phyloP scores from a whole-genome alignment of 805 yeast genomes.

The Yarrowia divulgata region DNA sequence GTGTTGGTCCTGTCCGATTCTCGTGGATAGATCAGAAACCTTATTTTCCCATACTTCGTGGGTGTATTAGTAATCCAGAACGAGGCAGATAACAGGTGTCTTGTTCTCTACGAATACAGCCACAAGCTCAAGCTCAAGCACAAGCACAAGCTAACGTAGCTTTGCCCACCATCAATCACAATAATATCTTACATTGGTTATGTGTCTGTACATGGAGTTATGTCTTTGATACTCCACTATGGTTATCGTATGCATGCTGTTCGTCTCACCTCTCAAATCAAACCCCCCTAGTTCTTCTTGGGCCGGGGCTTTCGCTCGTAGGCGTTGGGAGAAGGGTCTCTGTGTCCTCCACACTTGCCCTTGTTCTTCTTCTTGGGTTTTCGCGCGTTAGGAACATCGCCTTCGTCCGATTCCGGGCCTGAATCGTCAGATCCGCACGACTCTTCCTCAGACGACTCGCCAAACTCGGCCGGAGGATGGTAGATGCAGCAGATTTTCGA shows the following conservation, averaged over 20 bases:
- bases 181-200: too few relatives aligned
- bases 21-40: slow-evolving; percentile 11
- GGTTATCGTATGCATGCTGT: not conserved
- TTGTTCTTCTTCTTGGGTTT: slow-evolving; percentile 40
- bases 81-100: too few relatives aligned
- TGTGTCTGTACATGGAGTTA: too few relatives aligned
- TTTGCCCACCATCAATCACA: too few relatives aligned
- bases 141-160: too few relatives aligned
- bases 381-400: slow-evolving; percentile 41
- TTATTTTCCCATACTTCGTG: not conserved
- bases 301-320: slow-evolving; percentile 80
- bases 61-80: too few relatives aligned
- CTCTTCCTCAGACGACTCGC: slow-evolving; percentile 50
- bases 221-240: too few relatives aligned
- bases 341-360: slow-evolving; percentile 46
- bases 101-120: too few relatives aligned
- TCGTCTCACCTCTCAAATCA: too few relatives aligned
- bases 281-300: slow-evolving; percentile 12
- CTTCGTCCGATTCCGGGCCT: slow-evolving; percentile 48
- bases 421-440: slow-evolving; percentile 50
- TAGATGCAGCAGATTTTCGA: slow-evolving; percentile 85
- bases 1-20: not conserved
- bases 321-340: slow-evolving; percentile 71
- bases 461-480: slow-evolving; percentile 52
- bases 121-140: too few relatives aligned